Evolutionary conservation across 2,329 filamentous ascomycete species (phyloP).

Genomic region (Nemania sp.): DNA sequence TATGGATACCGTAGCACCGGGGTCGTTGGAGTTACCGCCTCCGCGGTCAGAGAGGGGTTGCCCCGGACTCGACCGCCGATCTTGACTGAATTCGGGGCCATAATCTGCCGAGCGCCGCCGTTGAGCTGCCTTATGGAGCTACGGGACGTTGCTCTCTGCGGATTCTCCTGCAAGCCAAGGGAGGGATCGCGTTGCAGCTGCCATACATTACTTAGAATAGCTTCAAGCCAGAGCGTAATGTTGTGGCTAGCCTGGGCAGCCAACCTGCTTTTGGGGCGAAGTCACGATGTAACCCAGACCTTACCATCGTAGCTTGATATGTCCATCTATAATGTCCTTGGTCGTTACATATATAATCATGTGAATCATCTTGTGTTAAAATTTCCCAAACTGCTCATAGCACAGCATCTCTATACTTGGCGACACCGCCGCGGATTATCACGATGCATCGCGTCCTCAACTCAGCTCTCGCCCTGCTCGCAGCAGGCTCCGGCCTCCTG

Average conservation of each 20-base stretch:
- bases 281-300: background rate
- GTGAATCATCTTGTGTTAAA: background rate
- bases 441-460: constrained; percentile 20
- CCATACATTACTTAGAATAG: constrained; percentile 1
- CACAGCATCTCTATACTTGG: background rate
- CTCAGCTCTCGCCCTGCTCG: constrained; percentile 26
- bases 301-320: too few species aligned
- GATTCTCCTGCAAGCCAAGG: background rate
- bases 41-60: background rate
- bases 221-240: constrained; percentile 5
- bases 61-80: background rate
- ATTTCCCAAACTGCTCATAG: background rate
- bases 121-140: constrained; percentile 12
- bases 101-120: constrained; percentile 5
- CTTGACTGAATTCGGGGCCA: constrained; percentile 1
- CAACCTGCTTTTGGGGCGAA: background rate
- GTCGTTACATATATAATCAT: background rate
- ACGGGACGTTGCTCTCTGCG: background rate
- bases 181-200: background rate
- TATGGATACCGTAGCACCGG: too few species aligned
- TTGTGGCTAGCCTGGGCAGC: background rate
- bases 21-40: background rate
- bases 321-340: background rate
- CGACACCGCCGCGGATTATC: background rate
- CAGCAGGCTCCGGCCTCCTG: constrained; percentile 26